Evolutionary conservation across 352 stramenopile species (phyloP).

Genomic region (Globisporangium nagaii): DNA sequence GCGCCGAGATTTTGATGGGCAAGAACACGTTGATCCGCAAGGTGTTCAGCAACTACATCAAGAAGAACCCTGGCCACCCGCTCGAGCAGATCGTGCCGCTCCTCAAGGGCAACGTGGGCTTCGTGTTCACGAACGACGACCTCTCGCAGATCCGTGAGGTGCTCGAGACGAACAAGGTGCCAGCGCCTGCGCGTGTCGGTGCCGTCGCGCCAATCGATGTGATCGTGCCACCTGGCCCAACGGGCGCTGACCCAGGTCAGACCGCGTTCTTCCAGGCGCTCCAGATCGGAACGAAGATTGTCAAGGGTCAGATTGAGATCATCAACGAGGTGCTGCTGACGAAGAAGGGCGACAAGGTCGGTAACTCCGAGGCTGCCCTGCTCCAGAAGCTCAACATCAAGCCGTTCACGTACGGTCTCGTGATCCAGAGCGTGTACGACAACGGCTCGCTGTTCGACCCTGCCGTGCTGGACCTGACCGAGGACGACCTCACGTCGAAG

Average conservation of each 20-base stretch:
- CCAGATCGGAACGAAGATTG: conserved; percentile 99
- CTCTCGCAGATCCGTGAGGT: conserved; percentile 89
- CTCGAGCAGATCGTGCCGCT: conserved; percentile 85
- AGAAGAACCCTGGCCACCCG: conserved; percentile 96
- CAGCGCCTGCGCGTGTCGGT: conserved; percentile 95
- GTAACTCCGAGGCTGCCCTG: conserved; percentile 96
- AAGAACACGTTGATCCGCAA: conserved; percentile 99
- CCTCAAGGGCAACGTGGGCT: conserved; percentile 97
- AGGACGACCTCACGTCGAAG: conserved; percentile 95
- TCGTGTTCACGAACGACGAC: conserved; percentile 99
- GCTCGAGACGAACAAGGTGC: conserved; percentile 89
- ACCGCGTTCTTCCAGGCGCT: conserved; percentile 99
- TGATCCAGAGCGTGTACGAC: conserved; percentile 97
- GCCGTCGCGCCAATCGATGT: conserved; percentile 95
- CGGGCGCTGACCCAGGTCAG: conserved; percentile 98
- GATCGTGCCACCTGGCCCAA: conserved; percentile 95
- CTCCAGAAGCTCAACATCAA: conserved; percentile 99
- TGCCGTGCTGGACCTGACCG: conserved; percentile 97
- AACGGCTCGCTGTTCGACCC: conserved; percentile 99
- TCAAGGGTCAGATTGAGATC: conserved; percentile 99
- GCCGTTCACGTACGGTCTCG: conserved; percentile 99
- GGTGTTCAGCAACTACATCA: conserved; percentile 95
- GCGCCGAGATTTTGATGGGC: conserved; percentile 97
- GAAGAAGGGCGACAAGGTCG: conserved; percentile 95
- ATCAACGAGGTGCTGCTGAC: conserved; percentile 95